These are phyloP conservation scores for Chlorella sorokiniana DNA, from an alignment of 139 green algal genomes.

Conservation along the genomic window DNA sequence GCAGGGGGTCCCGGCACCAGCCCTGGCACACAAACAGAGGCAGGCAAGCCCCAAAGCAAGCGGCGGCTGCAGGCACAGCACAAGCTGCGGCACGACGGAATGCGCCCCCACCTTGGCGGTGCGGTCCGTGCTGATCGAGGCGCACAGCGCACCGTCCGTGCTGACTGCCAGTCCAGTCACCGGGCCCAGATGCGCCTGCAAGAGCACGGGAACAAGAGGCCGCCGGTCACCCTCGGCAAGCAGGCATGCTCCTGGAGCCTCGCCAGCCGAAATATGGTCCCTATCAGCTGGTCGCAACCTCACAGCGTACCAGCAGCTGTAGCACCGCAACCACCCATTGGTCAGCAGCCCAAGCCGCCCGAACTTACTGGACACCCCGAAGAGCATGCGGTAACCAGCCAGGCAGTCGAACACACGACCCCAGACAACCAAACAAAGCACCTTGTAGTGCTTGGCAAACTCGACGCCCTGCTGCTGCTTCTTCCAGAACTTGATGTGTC, in stretches of 20 bases:
- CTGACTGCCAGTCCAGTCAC: constrained; percentile 65
- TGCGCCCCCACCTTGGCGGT: constrained; percentile 37
- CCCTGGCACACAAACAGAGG: neutral
- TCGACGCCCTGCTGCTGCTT: constrained; percentile 86
- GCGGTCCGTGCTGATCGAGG: constrained; percentile 50
- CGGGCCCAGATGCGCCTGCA: constrained; percentile 79
- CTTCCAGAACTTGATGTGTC: constrained; percentile 99
- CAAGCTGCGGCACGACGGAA: neutral
- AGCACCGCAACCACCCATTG: neutral
- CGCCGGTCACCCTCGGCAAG: neutral
- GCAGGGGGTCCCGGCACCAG: neutral
- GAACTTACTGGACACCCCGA: neutral
- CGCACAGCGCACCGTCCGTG: constrained; percentile 49
- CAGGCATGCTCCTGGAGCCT: neutral
- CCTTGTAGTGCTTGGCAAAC: constrained; percentile 88
- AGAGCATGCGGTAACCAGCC: neutral
- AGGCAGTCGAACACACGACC: neutral
- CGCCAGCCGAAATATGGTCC: neutral
- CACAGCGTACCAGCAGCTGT: neutral
- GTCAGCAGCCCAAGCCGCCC: no score
- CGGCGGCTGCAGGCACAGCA: neutral
- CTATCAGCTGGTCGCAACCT: neutral
- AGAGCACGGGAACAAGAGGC: neutral
- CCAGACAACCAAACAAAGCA: neutral
- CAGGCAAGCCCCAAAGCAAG: neutral